phyloP scores from a whole-genome alignment of 306 rosid genomes.

The Rosa persica region DNA sequence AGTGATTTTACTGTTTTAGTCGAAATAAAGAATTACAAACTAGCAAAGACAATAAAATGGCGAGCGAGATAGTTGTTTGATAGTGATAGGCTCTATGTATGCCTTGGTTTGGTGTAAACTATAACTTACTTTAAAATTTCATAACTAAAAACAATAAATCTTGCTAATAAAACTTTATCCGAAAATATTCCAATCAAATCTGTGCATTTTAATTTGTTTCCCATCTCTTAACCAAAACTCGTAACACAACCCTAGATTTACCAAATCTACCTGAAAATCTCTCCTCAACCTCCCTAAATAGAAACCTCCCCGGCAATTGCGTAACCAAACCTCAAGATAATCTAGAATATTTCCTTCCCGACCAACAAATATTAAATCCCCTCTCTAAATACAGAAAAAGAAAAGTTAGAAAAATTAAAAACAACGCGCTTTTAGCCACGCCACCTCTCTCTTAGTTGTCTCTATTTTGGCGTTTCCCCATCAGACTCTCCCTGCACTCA shows the following conservation, averaged over 20 bases:
- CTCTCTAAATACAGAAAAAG: too few relatives aligned
- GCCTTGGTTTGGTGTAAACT: too few relatives aligned
- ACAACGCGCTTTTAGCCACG: conserved; percentile 41
- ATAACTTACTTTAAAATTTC: too few relatives aligned
- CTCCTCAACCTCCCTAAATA: neutral
- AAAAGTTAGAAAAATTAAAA: neutral
- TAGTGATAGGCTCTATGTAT: too few relatives aligned
- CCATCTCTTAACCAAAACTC: neutral
- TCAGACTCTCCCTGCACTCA: conserved; percentile 9
- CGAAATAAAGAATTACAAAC: too few relatives aligned
- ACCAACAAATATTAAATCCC: neutral
- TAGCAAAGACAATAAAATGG: too few relatives aligned
- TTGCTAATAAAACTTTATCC: too few relatives aligned
- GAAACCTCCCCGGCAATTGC: neutral
- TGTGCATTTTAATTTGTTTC: neutral
- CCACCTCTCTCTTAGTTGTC: conserved; percentile 21
- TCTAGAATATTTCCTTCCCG: neutral
- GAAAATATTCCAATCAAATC: too few relatives aligned
- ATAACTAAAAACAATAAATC: too few relatives aligned
- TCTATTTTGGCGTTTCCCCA: conserved; percentile 16
- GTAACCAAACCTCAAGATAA: neutral
- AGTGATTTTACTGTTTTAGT: too few relatives aligned
- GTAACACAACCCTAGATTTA: neutral
- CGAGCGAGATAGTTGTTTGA: too few relatives aligned
- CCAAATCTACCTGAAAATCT: conserved; percentile 1